Evolutionary conservation across 305 asterid species (phyloP).

Genomic region (Fraxinus platypoda): DNA sequence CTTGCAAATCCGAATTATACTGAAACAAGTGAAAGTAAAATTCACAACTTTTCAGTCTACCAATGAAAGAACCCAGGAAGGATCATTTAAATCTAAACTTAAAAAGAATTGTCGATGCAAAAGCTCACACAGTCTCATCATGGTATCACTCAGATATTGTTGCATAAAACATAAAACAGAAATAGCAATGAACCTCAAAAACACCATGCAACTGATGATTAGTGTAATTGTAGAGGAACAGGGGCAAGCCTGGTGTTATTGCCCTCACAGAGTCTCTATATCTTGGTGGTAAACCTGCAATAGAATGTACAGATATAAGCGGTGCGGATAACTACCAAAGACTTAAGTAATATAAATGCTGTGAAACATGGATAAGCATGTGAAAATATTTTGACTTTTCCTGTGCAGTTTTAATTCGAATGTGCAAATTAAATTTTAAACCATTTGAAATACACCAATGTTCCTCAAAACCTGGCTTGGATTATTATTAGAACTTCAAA

Average conservation of each 20-base stretch:
- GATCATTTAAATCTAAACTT: background rate
- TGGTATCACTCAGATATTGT: background rate
- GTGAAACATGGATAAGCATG: background rate
- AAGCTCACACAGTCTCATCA: background rate
- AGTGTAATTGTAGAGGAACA: slow-evolving; percentile 52
- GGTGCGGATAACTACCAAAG: background rate
- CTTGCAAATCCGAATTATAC: background rate
- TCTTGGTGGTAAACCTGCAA: slow-evolving; percentile 51
- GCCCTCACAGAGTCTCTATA: slow-evolving; percentile 57
- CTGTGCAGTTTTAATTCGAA: background rate
- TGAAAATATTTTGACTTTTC: background rate
- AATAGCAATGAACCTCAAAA: slow-evolving; percentile 17
- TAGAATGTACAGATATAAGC: background rate
- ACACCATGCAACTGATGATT: slow-evolving; percentile 56
- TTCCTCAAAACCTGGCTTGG: background rate
- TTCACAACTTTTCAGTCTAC: background rate
- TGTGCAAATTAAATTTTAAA: background rate
- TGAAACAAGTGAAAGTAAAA: background rate
- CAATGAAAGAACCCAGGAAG: background rate
- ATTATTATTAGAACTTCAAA: background rate
- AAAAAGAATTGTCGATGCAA: background rate
- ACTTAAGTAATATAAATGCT: background rate
- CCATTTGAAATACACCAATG: background rate
- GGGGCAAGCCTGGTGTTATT: slow-evolving; percentile 52
- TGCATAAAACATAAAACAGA: background rate